These are phyloP conservation scores for Aureobasidium melanogenum DNA, from an alignment of 2,329 filamentous ascomycete genomes.

Conservation along the genomic window DNA sequence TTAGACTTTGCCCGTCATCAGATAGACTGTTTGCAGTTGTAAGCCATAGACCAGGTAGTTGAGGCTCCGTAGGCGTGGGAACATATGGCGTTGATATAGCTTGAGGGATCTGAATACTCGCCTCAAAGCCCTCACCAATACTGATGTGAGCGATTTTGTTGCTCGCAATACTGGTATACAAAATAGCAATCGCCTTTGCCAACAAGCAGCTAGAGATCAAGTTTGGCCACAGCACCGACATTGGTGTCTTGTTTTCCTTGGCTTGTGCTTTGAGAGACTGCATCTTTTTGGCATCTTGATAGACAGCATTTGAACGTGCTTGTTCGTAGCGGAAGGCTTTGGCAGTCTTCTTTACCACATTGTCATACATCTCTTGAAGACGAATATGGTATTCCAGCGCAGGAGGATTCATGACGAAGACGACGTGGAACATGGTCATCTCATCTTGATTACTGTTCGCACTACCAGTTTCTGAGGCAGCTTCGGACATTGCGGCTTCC, in stretches of 20 bases:
- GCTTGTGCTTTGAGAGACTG: slow-evolving; percentile 73
- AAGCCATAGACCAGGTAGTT: slow-evolving; percentile 70
- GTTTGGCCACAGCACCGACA: slow-evolving; percentile 60
- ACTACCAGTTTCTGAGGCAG: slow-evolving; percentile 25
- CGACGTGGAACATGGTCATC: slow-evolving; percentile 97
- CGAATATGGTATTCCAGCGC: slow-evolving; percentile 64
- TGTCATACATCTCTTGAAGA: slow-evolving; percentile 73
- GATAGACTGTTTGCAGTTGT: slow-evolving; percentile 73
- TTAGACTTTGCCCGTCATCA: slow-evolving; percentile 59
- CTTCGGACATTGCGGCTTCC: neutral
- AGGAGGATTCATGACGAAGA: slow-evolving; percentile 80
- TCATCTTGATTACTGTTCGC: slow-evolving; percentile 35
- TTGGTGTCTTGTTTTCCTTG: slow-evolving; percentile 43
- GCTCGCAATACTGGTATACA: slow-evolving; percentile 71
- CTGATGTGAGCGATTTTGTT: slow-evolving; percentile 81
- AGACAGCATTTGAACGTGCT: slow-evolving; percentile 80
- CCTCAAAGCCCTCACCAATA: slow-evolving; percentile 54
- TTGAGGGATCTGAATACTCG: slow-evolving; percentile 55
- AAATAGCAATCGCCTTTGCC: slow-evolving; percentile 70
- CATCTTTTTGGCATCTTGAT: slow-evolving; percentile 80
- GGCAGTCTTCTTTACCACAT: slow-evolving; percentile 85
- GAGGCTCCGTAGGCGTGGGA: slow-evolving; percentile 57
- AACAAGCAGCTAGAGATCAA: slow-evolving; percentile 66
- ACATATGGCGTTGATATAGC: slow-evolving; percentile 62
- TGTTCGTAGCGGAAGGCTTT: slow-evolving; percentile 91